phyloP scores from a whole-genome alignment of 345 rosid genomes.

The Populus tremula region DNA sequence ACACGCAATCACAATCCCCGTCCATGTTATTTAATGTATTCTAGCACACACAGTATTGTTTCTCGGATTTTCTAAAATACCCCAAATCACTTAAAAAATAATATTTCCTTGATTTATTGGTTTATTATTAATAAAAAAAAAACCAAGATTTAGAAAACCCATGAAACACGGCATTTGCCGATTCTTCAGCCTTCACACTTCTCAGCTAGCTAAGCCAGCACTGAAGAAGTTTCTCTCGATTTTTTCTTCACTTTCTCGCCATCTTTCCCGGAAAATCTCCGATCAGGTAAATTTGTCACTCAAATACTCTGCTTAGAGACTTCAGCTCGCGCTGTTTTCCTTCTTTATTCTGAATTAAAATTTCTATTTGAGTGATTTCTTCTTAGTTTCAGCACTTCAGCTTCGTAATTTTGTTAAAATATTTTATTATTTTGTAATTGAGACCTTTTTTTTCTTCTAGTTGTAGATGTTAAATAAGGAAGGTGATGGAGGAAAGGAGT shows the following conservation, averaged over 20 bases:
- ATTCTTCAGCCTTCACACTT: neutral
- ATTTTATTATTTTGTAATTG: neutral
- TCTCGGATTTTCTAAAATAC: neutral
- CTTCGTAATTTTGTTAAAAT: neutral
- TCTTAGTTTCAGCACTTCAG: neutral
- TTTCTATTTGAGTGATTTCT: neutral
- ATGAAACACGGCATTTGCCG: slow-evolving; percentile 1
- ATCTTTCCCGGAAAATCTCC: slow-evolving; percentile 38
- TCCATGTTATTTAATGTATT: neutral
- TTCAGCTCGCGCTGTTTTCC: slow-evolving; percentile 3
- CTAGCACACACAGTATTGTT: neutral
- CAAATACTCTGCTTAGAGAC: neutral
- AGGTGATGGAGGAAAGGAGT: slow-evolving; percentile 49
- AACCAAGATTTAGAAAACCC: slow-evolving; percentile 15
- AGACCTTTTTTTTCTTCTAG: neutral
- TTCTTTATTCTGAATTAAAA: slow-evolving; percentile 2
- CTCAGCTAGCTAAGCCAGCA: neutral
- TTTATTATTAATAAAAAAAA: too few species aligned
- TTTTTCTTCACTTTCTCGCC: slow-evolving; percentile 38
- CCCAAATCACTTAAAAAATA: too few species aligned
- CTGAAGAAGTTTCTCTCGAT: neutral
- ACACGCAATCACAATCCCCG: neutral
- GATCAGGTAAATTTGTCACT: slow-evolving; percentile 26
- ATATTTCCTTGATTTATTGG: neutral
- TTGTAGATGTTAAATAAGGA: neutral